Evolutionary conservation across 2,329 filamentous ascomycete species (phyloP).

Genomic region (Talaromyces albobiverticillius): DNA sequence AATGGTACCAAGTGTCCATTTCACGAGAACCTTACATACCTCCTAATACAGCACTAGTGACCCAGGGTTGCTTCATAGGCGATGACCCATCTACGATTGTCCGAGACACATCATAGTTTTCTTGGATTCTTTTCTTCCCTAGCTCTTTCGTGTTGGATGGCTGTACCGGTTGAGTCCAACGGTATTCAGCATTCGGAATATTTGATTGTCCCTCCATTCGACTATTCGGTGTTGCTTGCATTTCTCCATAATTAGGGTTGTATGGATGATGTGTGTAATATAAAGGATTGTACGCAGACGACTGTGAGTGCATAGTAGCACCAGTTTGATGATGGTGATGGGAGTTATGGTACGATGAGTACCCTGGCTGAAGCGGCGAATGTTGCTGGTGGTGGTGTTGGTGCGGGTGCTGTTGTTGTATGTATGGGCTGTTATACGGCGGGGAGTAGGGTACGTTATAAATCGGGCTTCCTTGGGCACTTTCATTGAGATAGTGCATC

Average conservation of each 20-base stretch:
- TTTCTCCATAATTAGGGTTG: constrained; percentile 20
- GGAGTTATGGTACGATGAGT: constrained; percentile 22
- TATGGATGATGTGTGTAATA: constrained; percentile 29
- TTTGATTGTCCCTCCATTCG: constrained; percentile 10
- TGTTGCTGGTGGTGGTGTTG: constrained; percentile 20
- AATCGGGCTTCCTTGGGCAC: constrained; percentile 19
- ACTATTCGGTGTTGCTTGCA: constrained; percentile 11
- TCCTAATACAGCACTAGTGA: constrained; percentile 6
- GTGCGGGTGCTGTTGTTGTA: constrained; percentile 24
- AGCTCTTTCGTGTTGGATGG: constrained; percentile 27
- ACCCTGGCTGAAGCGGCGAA: constrained; percentile 21
- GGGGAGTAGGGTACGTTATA: constrained; percentile 26
- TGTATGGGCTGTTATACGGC: constrained; percentile 27
- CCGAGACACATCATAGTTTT: constrained; percentile 32
- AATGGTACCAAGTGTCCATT: not conserved
- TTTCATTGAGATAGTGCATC: constrained; percentile 15
- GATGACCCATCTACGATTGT: constrained; percentile 38
- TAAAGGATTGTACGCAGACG: constrained; percentile 20
- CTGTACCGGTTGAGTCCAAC: constrained; percentile 19
- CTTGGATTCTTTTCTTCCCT: constrained; percentile 14
- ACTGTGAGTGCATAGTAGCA: constrained; percentile 19
- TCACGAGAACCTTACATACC: not conserved
- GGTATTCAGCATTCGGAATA: constrained; percentile 1
- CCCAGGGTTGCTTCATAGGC: constrained; percentile 22
- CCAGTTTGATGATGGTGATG: constrained; percentile 17